Percentiles rank a stretch among this genome's conserved stretches.
These are phyloP conservation scores for Exophiala lecanii-corni DNA, from an alignment of 2,329 filamentous ascomycete genomes.

Conservation along the genomic window DNA sequence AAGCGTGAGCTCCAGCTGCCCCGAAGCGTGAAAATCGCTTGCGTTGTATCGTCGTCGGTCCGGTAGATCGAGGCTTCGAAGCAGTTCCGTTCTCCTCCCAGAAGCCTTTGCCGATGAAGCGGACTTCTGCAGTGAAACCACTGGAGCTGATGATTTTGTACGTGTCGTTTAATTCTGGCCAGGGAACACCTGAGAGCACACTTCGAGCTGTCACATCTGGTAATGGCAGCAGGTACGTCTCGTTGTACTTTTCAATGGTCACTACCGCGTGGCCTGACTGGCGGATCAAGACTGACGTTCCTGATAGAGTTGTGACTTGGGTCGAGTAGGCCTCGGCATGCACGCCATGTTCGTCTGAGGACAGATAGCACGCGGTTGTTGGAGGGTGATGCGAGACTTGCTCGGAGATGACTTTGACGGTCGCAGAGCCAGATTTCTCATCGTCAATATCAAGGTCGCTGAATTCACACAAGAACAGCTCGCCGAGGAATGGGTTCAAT, in stretches of 20 bases:
- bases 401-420: constrained; percentile 22
- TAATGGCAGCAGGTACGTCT: constrained; percentile 24
- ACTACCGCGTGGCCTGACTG: constrained; percentile 23
- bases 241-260: constrained; percentile 25
- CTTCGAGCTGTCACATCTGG: constrained; percentile 22
- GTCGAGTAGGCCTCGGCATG: constrained; percentile 23
- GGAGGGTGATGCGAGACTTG: constrained; percentile 27
- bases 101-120: constrained; percentile 21
- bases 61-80: constrained; percentile 21
- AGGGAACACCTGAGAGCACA: constrained; percentile 45
- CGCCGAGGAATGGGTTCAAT: constrained; percentile 26
- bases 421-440: constrained; percentile 17
- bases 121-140: constrained; percentile 24
- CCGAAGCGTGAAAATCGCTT: constrained; percentile 13
- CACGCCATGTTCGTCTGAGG: constrained; percentile 22
- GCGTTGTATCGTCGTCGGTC: constrained; percentile 10
- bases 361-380: constrained; percentile 26
- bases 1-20: constrained; percentile 55
- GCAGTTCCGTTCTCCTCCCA: constrained; percentile 21
- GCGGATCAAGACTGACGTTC: constrained; percentile 21
- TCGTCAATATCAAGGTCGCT: constrained; percentile 17
- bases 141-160: constrained; percentile 22
- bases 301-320: constrained; percentile 19
- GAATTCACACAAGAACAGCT: constrained; percentile 25
- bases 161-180: constrained; percentile 30